Conservation (phyloP, 441 rosid genomes). For the Capsella rubella region DNA sequence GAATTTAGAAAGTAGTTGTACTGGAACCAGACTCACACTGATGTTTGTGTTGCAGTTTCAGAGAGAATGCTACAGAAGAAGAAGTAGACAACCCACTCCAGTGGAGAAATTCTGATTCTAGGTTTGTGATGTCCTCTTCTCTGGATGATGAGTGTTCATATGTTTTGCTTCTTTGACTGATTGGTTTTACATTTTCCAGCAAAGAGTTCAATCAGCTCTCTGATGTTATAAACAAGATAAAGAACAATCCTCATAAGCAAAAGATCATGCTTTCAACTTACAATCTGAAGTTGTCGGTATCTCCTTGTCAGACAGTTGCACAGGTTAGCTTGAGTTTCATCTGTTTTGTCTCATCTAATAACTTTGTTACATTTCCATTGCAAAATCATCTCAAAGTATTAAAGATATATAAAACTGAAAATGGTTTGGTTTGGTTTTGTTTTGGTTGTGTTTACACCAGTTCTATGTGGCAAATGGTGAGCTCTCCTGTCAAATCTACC, state of each 20-base stretch:
- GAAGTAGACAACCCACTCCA: constrained; percentile 24
- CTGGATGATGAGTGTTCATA: constrained; percentile 8
- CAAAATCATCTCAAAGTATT: neutral
- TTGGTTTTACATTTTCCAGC: constrained; percentile 23
- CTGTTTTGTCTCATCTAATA: neutral
- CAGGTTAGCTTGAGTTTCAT: constrained; percentile 50
- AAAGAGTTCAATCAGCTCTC: constrained; percentile 67
- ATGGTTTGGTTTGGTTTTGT: neutral
- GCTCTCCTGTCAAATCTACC: constrained; percentile 85
- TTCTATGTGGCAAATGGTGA: constrained; percentile 55
- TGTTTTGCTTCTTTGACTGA: constrained; percentile 8
- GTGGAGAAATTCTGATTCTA: constrained; percentile 32
- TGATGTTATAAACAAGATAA: constrained; percentile 78
- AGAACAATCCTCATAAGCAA: constrained; percentile 66
- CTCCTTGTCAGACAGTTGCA: constrained; percentile 75
- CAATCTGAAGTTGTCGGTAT: constrained; percentile 73
- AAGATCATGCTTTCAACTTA: constrained; percentile 69
- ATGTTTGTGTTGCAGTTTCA: constrained; percentile 28
- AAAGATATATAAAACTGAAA: neutral
- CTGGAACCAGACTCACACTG: neutral
- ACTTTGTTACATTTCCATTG: neutral
- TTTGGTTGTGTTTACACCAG: constrained; percentile 44
- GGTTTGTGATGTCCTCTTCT: constrained; percentile 24
- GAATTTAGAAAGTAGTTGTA: neutral
- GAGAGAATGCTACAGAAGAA: constrained; percentile 22